Percentiles rank a stretch among this genome's conserved stretches.
These are phyloP conservation scores for Aphanomyces stellatus DNA, from an alignment of 352 stramenopile genomes.

Conservation along the genomic window DNA sequence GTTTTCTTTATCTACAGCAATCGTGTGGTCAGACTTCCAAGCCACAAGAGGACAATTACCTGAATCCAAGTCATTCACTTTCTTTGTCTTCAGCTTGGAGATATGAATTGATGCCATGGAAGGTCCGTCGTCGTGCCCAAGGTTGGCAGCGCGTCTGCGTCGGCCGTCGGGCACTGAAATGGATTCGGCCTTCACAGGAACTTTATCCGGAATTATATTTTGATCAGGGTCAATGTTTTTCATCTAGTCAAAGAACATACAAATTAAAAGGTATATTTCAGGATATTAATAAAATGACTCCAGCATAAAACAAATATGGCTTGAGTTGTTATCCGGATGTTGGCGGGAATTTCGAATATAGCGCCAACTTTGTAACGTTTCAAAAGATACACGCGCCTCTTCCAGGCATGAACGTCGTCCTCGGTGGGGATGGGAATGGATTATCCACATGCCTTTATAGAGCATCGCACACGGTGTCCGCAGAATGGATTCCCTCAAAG, in stretches of 20 bases:
- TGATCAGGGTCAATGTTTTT: too few species aligned
- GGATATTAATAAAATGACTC: background rate
- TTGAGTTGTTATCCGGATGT: background rate
- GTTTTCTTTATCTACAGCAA: background rate
- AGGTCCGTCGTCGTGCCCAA: background rate
- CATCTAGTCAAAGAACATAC: background rate
- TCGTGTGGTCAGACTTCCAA: background rate
- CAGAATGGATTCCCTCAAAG: too few species aligned
- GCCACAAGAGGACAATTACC: background rate
- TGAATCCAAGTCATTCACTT: background rate
- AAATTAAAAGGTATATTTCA: background rate
- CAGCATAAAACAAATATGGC: background rate
- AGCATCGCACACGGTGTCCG: too few species aligned
- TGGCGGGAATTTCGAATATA: slow-evolving; percentile 17
- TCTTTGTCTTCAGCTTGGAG: background rate
- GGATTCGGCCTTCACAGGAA: too few species aligned
- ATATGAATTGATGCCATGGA: background rate
- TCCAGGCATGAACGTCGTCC: too few species aligned
- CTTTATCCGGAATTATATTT: too few species aligned
- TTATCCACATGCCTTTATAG: too few species aligned
- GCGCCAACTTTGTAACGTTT: slow-evolving; percentile 1
- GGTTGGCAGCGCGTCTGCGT: background rate
- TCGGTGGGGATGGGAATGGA: too few species aligned
- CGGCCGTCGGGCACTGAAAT: too few species aligned
- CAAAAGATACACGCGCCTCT: too few species aligned